Evolutionary conservation across 1,139 yeast genomes (phyloP), one percentile per base, ranked within the genome.

Genomic region (Saccharomycopsis hybrid): DNA sequence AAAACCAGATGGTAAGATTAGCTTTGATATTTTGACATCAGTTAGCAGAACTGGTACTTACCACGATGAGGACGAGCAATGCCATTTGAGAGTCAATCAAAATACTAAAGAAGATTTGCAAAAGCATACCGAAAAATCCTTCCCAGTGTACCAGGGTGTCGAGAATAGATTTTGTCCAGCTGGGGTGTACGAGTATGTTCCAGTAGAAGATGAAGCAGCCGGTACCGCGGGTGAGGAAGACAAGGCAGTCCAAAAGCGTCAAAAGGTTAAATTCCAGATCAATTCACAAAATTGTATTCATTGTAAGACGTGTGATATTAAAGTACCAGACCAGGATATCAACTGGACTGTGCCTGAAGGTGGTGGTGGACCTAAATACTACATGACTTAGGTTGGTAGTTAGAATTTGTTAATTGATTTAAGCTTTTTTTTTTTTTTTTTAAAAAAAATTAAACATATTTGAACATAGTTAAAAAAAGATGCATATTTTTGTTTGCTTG

Each of bases 321-420:
- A 92, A 68, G 94, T 85, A n/a, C 98, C 98, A 7, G 74, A 88
- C 0, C 97, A 90, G 68, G 97, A 90, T 63, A 92, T 92, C 56
- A 76, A 78, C 62, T 92, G 98, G 98, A 77, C 82, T 5, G 96
- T 88, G 13, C 98, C 98, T 3, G 97, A 92, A 69, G 97, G 98
- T 55, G 97, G 97, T 39, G 97, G 85, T 63, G 98, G 98, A 8
- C 98, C 98, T 54, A 92, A 90, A 66, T 90, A 90, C 66, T 82
- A 79, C 64, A 78, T 84, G 83, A 78, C 89, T 1, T 84, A 35
- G n/a, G n/a, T n/a, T n/a, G n/a, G n/a, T n/a, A n/a, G n/a, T n/a
- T n/a, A n/a, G n/a, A n/a, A n/a, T n/a, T n/a, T n/a, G n/a, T n/a
- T n/a, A n/a, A n/a, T n/a, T n/a, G n/a, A n/a, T n/a, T n/a, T n/a